These are phyloP conservation scores for Coffea humblotiana DNA, from an alignment of 305 asterid genomes.

Conservation along the genomic window DNA sequence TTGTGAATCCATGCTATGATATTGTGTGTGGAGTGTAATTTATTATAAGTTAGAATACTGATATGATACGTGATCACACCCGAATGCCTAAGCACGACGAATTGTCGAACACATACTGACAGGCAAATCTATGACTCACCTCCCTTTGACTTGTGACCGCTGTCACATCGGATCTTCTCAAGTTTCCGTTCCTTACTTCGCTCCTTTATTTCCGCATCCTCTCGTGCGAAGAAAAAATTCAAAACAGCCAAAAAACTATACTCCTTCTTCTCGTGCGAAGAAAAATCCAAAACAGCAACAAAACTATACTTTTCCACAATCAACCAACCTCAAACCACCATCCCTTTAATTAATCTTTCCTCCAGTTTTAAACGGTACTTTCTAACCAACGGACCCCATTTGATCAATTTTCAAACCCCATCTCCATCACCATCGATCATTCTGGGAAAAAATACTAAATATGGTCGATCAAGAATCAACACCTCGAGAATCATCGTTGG, in stretches of 20 bases:
- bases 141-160: neutral
- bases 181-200: slow-evolving; percentile 8
- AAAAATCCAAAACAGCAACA: neutral
- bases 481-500: neutral
- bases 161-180: slow-evolving; percentile 10
- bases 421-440: neutral
- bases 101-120: neutral
- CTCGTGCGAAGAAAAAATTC: neutral
- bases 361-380: too few species aligned
- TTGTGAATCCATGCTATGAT: too few species aligned
- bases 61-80: too few species aligned
- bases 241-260: too few species aligned
- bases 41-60: too few species aligned
- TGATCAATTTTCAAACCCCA: neutral
- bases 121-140: neutral
- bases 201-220: too few species aligned
- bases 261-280: neutral
- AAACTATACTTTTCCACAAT: neutral
- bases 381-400: neutral
- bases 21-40: too few species aligned
- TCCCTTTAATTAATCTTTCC: neutral
- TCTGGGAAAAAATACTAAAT: neutral
- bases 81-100: neutral
- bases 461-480: neutral
- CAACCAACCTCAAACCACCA: neutral